Evolutionary conservation across 2,329 filamentous ascomycete species (phyloP), one percentile per base, ranked within the genome.

Genomic region (Teratosphaeria viscida): DNA sequence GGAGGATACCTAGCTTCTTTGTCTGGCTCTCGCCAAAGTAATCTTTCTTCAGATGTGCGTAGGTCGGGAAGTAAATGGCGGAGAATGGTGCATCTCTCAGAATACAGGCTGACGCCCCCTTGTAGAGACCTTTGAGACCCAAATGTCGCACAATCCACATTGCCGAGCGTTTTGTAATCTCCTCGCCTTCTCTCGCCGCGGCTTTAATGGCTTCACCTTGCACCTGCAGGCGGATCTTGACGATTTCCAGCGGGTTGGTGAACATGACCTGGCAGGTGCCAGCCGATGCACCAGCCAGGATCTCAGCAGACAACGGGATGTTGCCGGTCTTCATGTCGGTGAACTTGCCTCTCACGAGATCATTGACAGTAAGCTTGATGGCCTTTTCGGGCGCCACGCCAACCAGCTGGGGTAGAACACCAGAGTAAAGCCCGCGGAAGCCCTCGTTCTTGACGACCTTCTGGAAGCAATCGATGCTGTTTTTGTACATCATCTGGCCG

Each of bases 301-400:
- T 78, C 77, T 99, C 94, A 62, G 85, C 79, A 34, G 79, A 77
- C 67, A 84, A 76, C 70, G 79, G 81, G 70, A 99, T 96, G 61
- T 84, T 79, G 56, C 88, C 87, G 52, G 82, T 85, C 63, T 90
- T 83, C 70, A 85, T 83, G 69, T 90, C 86, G 3, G 86, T 88
- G 70, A 92, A 87, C 65, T 82, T 81, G 8, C 83, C 81, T 70
- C 94, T 87, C 26, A 95, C 90, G 58, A 99, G 77, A 72, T 99
- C 94, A 76, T 99, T 99, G 70, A 99, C 92, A 0, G 94, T 99
- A 64, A 99, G 84, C 80, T 99, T 99, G 79, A 99, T 99, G 67
- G 94, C 94, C 81, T 99, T 99, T 75, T 99, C 94, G 1, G 94
- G 94, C n/a, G 94, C 94, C 54, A 99, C 94, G 74, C 94, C 94